Conservation (phyloP, 1,139 yeast genomes). For the Williopsis jadinii region DNA sequence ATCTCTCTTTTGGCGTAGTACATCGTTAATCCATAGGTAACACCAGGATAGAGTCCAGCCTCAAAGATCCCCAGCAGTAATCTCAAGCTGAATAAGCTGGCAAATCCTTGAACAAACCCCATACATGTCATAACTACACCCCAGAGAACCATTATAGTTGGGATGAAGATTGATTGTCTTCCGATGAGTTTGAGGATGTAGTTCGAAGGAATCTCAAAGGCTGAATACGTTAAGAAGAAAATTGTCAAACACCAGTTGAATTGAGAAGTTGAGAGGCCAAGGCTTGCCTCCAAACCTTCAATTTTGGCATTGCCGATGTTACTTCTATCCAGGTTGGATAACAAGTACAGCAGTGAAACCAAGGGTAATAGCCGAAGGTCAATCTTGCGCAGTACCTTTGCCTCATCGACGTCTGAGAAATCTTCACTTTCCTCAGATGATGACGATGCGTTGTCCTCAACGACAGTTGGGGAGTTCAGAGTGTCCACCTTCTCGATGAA, state of each 20-base stretch:
- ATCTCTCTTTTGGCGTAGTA: conserved; percentile 44
- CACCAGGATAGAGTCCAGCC: conserved; percentile 51
- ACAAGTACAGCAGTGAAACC: conserved; percentile 43
- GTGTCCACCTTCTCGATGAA: conserved; percentile 3
- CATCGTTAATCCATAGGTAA: conserved; percentile 33
- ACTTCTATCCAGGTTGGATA: conserved; percentile 52
- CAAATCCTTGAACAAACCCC: conserved; percentile 34
- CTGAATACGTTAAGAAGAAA: conserved; percentile 48
- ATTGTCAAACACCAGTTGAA: conserved; percentile 49
- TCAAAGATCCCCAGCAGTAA: conserved; percentile 50
- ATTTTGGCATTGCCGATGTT: conserved; percentile 57
- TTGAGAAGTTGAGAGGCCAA: conserved; percentile 39
- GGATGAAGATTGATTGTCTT: conserved; percentile 38
- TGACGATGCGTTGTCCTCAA: background rate
- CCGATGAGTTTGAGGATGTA: conserved; percentile 31
- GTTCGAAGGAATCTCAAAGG: conserved; percentile 49
- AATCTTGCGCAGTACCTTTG: conserved; percentile 34
- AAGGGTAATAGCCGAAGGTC: conserved; percentile 42
- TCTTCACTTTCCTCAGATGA: conserved; percentile 5
- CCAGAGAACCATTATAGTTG: conserved; percentile 45
- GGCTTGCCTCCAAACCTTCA: conserved; percentile 48
- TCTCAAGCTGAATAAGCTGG: conserved; percentile 41
- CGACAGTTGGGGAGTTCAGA: background rate
- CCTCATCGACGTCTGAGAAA: conserved; percentile 24
- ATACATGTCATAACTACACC: conserved; percentile 42